Evolutionary conservation across 2,329 filamentous ascomycete genomes (phyloP).

Genomic region (Exophiala bonariae): DNA sequence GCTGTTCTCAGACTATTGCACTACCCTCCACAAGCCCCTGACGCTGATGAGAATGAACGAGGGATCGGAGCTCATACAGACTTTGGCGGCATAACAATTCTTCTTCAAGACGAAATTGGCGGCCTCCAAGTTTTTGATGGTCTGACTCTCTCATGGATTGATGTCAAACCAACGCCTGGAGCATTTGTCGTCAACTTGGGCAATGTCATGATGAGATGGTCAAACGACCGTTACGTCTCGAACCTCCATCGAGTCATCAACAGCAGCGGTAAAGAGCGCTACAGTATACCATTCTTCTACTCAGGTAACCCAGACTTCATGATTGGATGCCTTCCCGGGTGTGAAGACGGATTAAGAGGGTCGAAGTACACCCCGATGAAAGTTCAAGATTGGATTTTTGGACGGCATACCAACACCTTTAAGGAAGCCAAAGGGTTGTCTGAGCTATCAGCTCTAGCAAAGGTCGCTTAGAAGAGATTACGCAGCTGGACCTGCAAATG

Average conservation of each 20-base stretch:
- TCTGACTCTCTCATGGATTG: slow-evolving; percentile 27
- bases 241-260: slow-evolving; percentile 35
- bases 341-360: slow-evolving; percentile 10
- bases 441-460: slow-evolving; percentile 20
- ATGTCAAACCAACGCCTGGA: slow-evolving; percentile 27
- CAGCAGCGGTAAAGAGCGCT: slow-evolving; percentile 28
- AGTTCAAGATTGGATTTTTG: slow-evolving; percentile 29
- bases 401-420: slow-evolving; percentile 30
- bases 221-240: slow-evolving; percentile 31
- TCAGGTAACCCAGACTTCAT: slow-evolving; percentile 30
- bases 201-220: slow-evolving; percentile 33
- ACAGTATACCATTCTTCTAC: slow-evolving; percentile 32
- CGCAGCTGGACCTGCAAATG: too few relatives aligned
- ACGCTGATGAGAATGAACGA: slow-evolving; percentile 23
- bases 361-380: slow-evolving; percentile 29
- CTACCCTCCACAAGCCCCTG: slow-evolving; percentile 30
- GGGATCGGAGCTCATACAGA: slow-evolving; percentile 34
- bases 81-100: slow-evolving; percentile 34
- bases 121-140: slow-evolving; percentile 32
- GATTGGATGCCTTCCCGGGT: slow-evolving; percentile 29
- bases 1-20: slow-evolving; percentile 29
- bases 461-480: neutral
- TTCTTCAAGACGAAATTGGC: slow-evolving; percentile 31
- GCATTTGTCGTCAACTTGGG: slow-evolving; percentile 33
- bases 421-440: slow-evolving; percentile 21